phyloP scores from a whole-genome alignment of 1,284 basidiomycete species.

The Moesziomyces globuligerus region DNA sequence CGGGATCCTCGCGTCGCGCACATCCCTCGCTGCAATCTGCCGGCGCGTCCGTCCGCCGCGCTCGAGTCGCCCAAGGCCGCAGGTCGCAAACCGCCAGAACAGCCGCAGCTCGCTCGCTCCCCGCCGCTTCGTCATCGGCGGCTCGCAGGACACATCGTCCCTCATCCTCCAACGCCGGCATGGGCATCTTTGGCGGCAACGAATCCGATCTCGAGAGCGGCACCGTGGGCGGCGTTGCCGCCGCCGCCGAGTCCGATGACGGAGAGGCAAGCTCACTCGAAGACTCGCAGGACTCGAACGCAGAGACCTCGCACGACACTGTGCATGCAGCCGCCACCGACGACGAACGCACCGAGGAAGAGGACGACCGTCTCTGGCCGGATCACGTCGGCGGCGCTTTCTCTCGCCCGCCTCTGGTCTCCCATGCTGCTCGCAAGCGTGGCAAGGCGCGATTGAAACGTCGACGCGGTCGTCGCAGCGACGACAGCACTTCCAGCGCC shows the following conservation, averaged over 20 bases:
- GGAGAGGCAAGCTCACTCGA: conserved; percentile 10
- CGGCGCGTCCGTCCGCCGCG: no score
- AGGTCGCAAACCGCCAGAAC: conserved; percentile 2
- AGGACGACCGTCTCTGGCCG: conserved; percentile 38
- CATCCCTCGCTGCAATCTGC: not conserved
- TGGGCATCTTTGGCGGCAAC: conserved; percentile 50
- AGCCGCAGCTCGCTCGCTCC: not conserved
- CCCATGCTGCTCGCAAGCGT: conserved; percentile 12
- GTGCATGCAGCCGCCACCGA: conserved; percentile 18
- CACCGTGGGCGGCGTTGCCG: conserved; percentile 50
- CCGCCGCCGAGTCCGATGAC: conserved; percentile 41
- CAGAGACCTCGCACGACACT: conserved; percentile 1
- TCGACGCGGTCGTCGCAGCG: conserved; percentile 30
- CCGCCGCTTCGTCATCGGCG: not conserved
- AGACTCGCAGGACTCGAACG: conserved; percentile 6
- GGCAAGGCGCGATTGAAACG: conserved; percentile 28
- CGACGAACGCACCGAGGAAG: conserved; percentile 26
- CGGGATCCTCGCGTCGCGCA: conserved; percentile 4
- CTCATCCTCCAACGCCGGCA: conserved; percentile 19
- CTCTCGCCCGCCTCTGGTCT: conserved; percentile 27
- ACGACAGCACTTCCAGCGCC: conserved; percentile 19
- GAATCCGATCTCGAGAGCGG: conserved; percentile 53
- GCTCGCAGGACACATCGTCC: conserved; percentile 7
- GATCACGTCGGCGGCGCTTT: conserved; percentile 54
- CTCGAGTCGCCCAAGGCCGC: not conserved